phyloP scores from a whole-genome alignment of 768 basidiomycete species.

The Termitomyces sp. region DNA sequence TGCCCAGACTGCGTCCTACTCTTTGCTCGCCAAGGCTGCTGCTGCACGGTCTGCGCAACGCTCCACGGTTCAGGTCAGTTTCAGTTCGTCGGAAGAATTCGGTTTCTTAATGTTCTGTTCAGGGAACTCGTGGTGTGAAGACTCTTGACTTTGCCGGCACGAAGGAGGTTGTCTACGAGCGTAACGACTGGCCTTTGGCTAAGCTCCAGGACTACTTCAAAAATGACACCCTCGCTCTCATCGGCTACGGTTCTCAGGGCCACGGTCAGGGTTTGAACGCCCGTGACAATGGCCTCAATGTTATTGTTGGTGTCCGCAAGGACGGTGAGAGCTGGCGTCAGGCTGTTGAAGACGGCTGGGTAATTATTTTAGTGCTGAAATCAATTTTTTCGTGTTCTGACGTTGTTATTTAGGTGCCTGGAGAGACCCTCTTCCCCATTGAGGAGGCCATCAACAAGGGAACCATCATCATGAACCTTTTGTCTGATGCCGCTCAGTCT shows the following conservation, averaged over 20 bases:
- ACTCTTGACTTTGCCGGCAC: slow-evolving; percentile 96
- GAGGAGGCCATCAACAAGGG: slow-evolving; percentile 95
- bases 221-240: slow-evolving; percentile 97
- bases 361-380: slow-evolving; percentile 21
- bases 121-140: slow-evolving; percentile 80
- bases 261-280: slow-evolving; percentile 99
- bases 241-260: slow-evolving; percentile 98
- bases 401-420: slow-evolving; percentile 64
- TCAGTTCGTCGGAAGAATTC: not conserved
- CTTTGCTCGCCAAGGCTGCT: slow-evolving; percentile 53
- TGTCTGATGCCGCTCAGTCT: slow-evolving; percentile 99
- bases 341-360: slow-evolving; percentile 95
- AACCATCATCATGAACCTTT: slow-evolving; percentile 99
- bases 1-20: slow-evolving; percentile 60
- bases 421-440: slow-evolving; percentile 96
- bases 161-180: slow-evolving; percentile 92
- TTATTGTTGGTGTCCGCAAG: slow-evolving; percentile 97
- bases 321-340: slow-evolving; percentile 96
- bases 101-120: slow-evolving; percentile 8
- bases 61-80: slow-evolving; percentile 30
- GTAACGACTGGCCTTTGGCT: slow-evolving; percentile 94
- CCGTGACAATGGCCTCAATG: slow-evolving; percentile 97
- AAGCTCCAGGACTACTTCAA: slow-evolving; percentile 99
- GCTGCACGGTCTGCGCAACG: slow-evolving; percentile 34
- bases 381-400: not conserved